phyloP scores from a whole-genome alignment of 352 stramenopile species.

The Phytophthora fragariaefolia region DNA sequence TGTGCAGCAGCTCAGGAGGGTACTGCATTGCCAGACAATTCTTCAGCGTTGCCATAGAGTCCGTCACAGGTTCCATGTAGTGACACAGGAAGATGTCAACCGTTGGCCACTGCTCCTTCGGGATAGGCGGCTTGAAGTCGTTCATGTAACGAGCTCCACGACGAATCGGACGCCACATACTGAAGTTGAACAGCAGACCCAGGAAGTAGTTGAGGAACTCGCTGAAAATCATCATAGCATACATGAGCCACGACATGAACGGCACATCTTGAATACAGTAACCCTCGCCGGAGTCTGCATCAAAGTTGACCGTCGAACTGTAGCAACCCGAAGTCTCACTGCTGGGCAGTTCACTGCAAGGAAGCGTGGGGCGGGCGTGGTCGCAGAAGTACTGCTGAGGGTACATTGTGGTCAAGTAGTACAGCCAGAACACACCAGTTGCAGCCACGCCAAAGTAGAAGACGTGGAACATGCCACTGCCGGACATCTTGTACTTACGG shows the following conservation, averaged over 20 bases:
- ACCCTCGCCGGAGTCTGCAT: constrained; percentile 59
- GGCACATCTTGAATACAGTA: constrained; percentile 84
- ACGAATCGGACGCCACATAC: constrained; percentile 91
- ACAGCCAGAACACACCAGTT: constrained; percentile 79
- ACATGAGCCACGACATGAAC: constrained; percentile 80
- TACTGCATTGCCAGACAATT: constrained; percentile 90
- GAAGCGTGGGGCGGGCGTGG: constrained; percentile 71
- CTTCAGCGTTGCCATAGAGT: constrained; percentile 87
- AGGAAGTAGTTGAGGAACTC: constrained; percentile 91
- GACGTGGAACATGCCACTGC: constrained; percentile 83
- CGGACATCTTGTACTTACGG: constrained; percentile 92
- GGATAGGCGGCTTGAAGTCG: constrained; percentile 90
- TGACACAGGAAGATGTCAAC: constrained; percentile 92
- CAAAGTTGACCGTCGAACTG: constrained; percentile 79
- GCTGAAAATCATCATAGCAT: constrained; percentile 85
- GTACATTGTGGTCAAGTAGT: constrained; percentile 84
- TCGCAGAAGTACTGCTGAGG: constrained; percentile 84
- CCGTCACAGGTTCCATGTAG: constrained; percentile 89
- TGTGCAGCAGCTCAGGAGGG: constrained; percentile 84
- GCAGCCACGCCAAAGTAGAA: constrained; percentile 83
- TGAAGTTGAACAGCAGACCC: constrained; percentile 90
- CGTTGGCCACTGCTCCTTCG: constrained; percentile 89
- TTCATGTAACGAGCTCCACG: constrained; percentile 89
- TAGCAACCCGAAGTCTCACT: constrained; percentile 62
- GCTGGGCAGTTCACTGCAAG: constrained; percentile 61